Conservation (phyloP, 345 rosid genomes). For the Linum trigynum region DNA sequence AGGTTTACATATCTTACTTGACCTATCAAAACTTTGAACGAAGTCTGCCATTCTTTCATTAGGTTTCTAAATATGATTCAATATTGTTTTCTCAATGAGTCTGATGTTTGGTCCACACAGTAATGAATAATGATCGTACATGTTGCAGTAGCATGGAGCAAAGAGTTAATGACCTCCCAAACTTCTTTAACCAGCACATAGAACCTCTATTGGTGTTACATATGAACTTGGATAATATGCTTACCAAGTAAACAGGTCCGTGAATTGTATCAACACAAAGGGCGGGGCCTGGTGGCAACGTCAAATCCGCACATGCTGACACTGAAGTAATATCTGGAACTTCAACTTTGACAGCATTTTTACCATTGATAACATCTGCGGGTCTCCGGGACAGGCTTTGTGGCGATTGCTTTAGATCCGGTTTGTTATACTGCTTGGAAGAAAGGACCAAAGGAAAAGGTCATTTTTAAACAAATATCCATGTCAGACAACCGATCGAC, state of each 20-base stretch:
- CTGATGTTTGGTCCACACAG: not conserved
- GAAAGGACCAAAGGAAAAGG: not conserved
- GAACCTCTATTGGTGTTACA: not conserved
- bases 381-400: conserved; percentile 54
- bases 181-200: not conserved
- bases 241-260: conserved; percentile 76
- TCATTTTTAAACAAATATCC: not conserved
- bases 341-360: conserved; percentile 56
- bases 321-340: conserved; percentile 75
- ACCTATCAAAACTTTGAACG: not conserved
- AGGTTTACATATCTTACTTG: not conserved
- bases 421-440: conserved; percentile 35
- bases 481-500: not conserved
- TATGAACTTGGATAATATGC: not conserved
- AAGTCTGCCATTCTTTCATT: no score
- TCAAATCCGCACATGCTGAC: conserved; percentile 82
- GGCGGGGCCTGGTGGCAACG: conserved; percentile 95
- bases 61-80: not conserved
- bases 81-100: not conserved
- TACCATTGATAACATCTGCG: conserved; percentile 28
- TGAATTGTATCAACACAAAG: conserved; percentile 71
- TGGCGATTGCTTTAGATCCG: conserved; percentile 46
- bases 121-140: not conserved
- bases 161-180: not conserved
- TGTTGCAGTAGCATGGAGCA: not conserved